Conservation (phyloP, 202 grass and related monocot species). For the Zizania palustris region DNA sequence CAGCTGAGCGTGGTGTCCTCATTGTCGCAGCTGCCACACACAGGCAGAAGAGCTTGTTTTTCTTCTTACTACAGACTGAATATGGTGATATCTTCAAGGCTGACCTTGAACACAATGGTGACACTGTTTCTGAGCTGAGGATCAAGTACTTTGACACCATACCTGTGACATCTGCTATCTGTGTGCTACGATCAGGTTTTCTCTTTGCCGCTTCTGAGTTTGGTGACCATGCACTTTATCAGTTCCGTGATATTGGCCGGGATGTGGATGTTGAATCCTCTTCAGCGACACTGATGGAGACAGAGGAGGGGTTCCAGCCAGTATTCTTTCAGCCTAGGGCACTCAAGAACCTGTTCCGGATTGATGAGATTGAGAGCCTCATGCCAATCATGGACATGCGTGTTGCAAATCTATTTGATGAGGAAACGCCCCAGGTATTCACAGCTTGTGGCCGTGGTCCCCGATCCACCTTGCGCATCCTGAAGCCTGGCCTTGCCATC, state of each 20-base stretch:
- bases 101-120: constrained; percentile 69
- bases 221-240: constrained; percentile 88
- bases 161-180: constrained; percentile 75
- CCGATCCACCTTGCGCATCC: constrained; percentile 75
- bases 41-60: constrained; percentile 89
- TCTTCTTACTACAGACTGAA: constrained; percentile 90
- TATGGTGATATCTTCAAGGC: constrained; percentile 95
- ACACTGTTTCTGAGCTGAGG: constrained; percentile 77
- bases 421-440: constrained; percentile 94
- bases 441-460: constrained; percentile 84
- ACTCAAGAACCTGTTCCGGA: constrained; percentile 76
- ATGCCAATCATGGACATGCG: constrained; percentile 99
- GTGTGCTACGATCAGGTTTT: constrained; percentile 73
- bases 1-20: constrained; percentile 88
- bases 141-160: constrained; percentile 98
- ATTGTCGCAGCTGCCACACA: constrained; percentile 91
- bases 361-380: constrained; percentile 87
- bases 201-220: constrained; percentile 92
- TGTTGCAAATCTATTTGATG: constrained; percentile 84
- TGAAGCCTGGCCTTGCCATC: constrained; percentile 90
- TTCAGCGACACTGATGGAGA: constrained; percentile 89
- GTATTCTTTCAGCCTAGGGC: constrained; percentile 93
- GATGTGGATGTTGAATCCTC: constrained; percentile 91
- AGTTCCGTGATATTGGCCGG: constrained; percentile 87
- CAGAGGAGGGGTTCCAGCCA: constrained; percentile 93